These are phyloP conservation scores for Wickerhamiella allomyrinae DNA, from an alignment of 805 yeast genomes.

Conservation along the genomic window DNA sequence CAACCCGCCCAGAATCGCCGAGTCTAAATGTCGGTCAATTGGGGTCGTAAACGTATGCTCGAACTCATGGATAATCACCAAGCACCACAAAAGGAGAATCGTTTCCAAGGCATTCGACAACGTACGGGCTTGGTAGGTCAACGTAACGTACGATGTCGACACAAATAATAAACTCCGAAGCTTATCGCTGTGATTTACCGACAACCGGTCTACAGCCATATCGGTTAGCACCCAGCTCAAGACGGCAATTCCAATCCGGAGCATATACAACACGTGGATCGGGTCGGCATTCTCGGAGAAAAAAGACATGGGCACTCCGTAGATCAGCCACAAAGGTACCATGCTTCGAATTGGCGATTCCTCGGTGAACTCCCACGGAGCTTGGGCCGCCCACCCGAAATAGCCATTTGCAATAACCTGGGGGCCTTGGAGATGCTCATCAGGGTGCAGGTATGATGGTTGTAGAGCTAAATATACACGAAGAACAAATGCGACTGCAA, in stretches of 20 bases:
- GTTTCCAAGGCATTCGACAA: constrained; percentile 78
- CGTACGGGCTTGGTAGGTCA: constrained; percentile 72
- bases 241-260: constrained; percentile 35
- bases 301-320: constrained; percentile 47
- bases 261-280: constrained; percentile 35
- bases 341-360: constrained; percentile 54
- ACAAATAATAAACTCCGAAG: constrained; percentile 28
- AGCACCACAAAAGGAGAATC: constrained; percentile 32
- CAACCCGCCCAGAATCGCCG: constrained; percentile 36
- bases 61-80: constrained; percentile 36
- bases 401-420: constrained; percentile 44
- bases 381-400: constrained; percentile 31
- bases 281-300: constrained; percentile 31
- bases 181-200: constrained; percentile 36
- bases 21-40: constrained; percentile 22
- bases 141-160: constrained; percentile 52
- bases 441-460: constrained; percentile 89
- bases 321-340: constrained; percentile 49
- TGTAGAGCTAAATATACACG: constrained; percentile 47
- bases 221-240: constrained; percentile 27
- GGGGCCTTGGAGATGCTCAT: constrained; percentile 89
- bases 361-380: constrained; percentile 74
- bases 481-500: constrained; percentile 32
- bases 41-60: constrained; percentile 12
- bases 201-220: constrained; percentile 34